These are phyloP conservation scores for Pestalotiopsis sp. DNA, from an alignment of 2,329 filamentous ascomycete species.

Conservation along the genomic window DNA sequence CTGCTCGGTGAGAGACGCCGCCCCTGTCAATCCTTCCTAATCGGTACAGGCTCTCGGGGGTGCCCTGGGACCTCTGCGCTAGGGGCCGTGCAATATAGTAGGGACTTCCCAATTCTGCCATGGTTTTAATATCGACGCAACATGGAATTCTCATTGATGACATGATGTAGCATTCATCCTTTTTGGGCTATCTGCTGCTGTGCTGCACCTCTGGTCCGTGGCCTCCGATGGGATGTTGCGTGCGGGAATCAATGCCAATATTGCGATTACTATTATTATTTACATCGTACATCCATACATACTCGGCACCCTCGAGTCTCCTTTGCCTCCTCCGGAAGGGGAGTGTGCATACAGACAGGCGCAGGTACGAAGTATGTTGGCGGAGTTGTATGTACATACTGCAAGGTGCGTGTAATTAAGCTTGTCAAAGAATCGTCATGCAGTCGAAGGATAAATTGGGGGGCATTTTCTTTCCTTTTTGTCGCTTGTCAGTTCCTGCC, in stretches of 20 bases:
- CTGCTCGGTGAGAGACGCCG: background rate
- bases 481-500: background rate
- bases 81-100: background rate
- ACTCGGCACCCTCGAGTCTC: background rate
- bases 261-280: no score
- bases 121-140: conserved; percentile 5
- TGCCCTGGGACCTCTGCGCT: background rate
- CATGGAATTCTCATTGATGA: background rate
- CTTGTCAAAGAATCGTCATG: background rate
- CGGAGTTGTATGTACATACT: background rate
- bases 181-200: background rate
- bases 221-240: background rate
- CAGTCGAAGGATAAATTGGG: background rate
- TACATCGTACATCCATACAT: no score
- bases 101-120: conserved; percentile 9
- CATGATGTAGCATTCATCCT: background rate
- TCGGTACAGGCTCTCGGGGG: background rate
- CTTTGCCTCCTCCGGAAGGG: background rate
- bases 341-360: background rate
- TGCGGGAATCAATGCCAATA: background rate
- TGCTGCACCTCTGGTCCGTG: background rate
- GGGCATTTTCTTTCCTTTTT: background rate
- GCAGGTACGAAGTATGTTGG: background rate
- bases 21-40: conserved; percentile 8
- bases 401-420: background rate